Conservation (phyloP, 2,329 filamentous ascomycete genomes). For the Hirsutella rhossiliensis region DNA sequence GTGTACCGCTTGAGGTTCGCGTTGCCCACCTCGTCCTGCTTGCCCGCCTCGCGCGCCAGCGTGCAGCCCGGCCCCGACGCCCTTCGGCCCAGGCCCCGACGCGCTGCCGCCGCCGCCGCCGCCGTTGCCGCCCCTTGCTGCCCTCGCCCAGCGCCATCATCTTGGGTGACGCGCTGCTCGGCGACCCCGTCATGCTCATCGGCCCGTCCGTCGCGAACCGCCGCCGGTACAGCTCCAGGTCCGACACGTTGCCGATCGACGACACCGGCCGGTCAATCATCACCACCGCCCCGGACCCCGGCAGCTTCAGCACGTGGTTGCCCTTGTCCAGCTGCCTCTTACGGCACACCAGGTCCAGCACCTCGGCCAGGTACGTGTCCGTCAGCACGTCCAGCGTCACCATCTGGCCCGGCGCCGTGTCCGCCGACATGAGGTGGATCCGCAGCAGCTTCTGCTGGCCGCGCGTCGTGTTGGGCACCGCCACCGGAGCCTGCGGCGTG, state of each 20-base stretch:
- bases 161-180: constrained; percentile 59
- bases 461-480: constrained; percentile 31
- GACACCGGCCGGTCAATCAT: constrained; percentile 68
- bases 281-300: constrained; percentile 61
- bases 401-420: constrained; percentile 60
- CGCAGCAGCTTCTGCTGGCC: constrained; percentile 60
- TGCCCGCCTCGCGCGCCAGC: constrained; percentile 50
- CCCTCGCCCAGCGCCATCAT: constrained; percentile 39
- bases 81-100: constrained; percentile 38
- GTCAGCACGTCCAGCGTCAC: constrained; percentile 66
- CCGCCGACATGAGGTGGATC: constrained; percentile 59
- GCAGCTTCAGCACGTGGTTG: constrained; percentile 67
- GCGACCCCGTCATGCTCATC: constrained; percentile 55
- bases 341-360: constrained; percentile 66
- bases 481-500: constrained; percentile 35
- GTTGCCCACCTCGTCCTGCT: constrained; percentile 44
- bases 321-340: constrained; percentile 70
- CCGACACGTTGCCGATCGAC: constrained; percentile 61
- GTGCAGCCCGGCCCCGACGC: constrained; percentile 48
- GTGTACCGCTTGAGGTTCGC: constrained; percentile 63
- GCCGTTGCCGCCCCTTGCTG: constrained; percentile 1
- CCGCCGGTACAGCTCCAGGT: constrained; percentile 63
- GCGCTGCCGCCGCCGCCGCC: constrained; percentile 8
- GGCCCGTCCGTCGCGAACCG: constrained; percentile 66
- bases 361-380: constrained; percentile 72